Evolutionary conservation across 2,329 filamentous ascomycete species (phyloP), one percentile per base, ranked within the genome.

Genomic region (Monosporascus ibericus): DNA sequence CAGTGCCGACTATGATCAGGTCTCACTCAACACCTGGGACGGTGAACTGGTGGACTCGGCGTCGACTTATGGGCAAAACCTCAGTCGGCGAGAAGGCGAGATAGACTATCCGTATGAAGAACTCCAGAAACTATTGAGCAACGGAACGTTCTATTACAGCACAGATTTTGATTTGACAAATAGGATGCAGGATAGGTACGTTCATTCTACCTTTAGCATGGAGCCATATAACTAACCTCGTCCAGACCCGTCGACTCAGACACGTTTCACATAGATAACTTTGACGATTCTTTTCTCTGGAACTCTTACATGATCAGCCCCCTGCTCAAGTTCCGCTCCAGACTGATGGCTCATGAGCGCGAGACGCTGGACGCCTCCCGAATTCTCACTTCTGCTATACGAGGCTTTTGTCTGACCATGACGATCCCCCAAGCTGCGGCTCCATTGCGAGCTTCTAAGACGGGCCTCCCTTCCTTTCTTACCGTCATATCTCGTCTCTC

Each of bases 281-380:
- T 97, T 56, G 91, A 99, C 68, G 87, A 91, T 63, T 87, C 88
- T 1, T 96, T 96, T 66, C 73, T 99, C 18, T 99, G 94, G 94
- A 99, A 99, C 66, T 95, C 90, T 3, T 96, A 95, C 72, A 96
- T 99, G 91, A 96, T 99, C 63, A 86, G 88, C 58, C 92, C 94
- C 5, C 77, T 99, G 50, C 86, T 96, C 30, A 82, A 91, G 67
- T 97, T 99, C 68, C 85, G 94, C 44, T 91, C 87, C 30, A 82
- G 89, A 18, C 78, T 99, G 47, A 81, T 90, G 55, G 80, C 82
- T 6, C 79, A 82, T 50, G 90, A 96, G 61, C 87, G 86, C 59
- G 79, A 83, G 55, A 85, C 84, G 5, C 78, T 99, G n/a, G 94
- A 99, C 73, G 77, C 80, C 3, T 96, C 91, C 20, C 82, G 88